Evolutionary conservation across 257 asterid genomes (phyloP).

Genomic region (Lantana camara): DNA sequence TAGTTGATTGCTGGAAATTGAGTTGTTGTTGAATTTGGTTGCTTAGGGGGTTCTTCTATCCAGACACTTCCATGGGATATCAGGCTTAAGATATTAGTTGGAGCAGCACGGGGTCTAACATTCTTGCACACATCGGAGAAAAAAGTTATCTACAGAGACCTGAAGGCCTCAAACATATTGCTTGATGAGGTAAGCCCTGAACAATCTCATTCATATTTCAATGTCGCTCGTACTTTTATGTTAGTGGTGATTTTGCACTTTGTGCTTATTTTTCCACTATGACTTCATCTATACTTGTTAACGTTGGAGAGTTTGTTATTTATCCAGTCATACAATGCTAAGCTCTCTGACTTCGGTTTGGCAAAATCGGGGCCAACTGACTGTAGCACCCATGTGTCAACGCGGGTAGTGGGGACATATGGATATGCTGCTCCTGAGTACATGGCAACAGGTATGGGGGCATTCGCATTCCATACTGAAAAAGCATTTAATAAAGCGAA

Average conservation of each 20-base stretch:
- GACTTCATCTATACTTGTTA: not conserved
- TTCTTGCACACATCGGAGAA: conserved; percentile 48
- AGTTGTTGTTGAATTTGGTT: conserved; percentile 14
- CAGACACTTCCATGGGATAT: conserved; percentile 55
- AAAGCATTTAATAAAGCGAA: not conserved
- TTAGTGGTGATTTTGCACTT: too few relatives aligned
- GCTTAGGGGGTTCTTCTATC: conserved; percentile 49
- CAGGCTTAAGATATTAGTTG: conserved; percentile 51
- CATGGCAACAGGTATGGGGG: conserved; percentile 50
- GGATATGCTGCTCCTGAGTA: conserved; percentile 65
- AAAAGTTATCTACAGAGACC: conserved; percentile 52
- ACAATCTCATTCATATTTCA: too few relatives aligned
- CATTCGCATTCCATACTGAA: too few relatives aligned
- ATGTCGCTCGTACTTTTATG: too few relatives aligned
- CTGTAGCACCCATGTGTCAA: conserved; percentile 50
- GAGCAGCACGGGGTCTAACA: conserved; percentile 57
- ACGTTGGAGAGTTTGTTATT: not conserved
- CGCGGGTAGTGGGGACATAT: conserved; percentile 56
- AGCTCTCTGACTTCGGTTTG: conserved; percentile 59
- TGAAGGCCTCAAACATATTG: conserved; percentile 63
- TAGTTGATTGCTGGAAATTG: not conserved
- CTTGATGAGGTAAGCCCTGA: conserved; percentile 45
- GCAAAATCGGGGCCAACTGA: conserved; percentile 58
- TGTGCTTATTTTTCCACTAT: too few relatives aligned
- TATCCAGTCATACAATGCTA: conserved; percentile 49